phyloP scores from a whole-genome alignment of 73 alveolate species.

The Tetrahymena malaccensis region DNA sequence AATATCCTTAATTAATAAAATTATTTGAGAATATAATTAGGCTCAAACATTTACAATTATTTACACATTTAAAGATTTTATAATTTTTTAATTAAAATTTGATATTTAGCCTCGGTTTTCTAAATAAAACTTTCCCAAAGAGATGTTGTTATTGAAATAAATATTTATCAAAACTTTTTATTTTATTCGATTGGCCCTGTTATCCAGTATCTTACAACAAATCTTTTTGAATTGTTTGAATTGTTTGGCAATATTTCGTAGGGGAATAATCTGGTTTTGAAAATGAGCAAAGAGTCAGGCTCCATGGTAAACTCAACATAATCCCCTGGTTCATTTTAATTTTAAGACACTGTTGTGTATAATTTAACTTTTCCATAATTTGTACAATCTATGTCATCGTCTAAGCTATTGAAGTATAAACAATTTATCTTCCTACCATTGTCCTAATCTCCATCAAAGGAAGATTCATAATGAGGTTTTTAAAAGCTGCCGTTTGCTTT shows the following conservation, averaged over 20 bases:
- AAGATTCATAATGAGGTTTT: conserved; percentile 33
- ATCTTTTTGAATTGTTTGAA: not conserved
- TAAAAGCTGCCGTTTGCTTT: conserved; percentile 4
- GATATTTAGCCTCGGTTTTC: too few relatives aligned
- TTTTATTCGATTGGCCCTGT: conserved; percentile 7
- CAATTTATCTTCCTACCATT: conserved; percentile 26
- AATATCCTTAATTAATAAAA: too few relatives aligned
- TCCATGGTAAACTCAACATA: not conserved
- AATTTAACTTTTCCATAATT: not conserved
- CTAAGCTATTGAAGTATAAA: not conserved
- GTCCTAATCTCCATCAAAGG: conserved; percentile 19
- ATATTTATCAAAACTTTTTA: not conserved
- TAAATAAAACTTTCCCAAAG: too few relatives aligned
- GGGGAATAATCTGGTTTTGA: conserved; percentile 12
- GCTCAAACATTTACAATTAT: too few relatives aligned
- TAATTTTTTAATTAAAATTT: too few relatives aligned
- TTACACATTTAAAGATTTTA: not conserved
- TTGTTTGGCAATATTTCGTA: not conserved
- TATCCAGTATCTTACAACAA: conserved; percentile 27
- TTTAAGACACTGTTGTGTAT: not conserved
- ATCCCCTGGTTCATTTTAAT: not conserved
- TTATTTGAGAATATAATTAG: not conserved
- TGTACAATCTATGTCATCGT: not conserved
- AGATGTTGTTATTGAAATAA: not conserved
- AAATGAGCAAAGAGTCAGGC: conserved; percentile 4